These are phyloP conservation scores for Yamadazyma taylorii DNA, from an alignment of 1,139 yeast genomes.

Conservation along the genomic window DNA sequence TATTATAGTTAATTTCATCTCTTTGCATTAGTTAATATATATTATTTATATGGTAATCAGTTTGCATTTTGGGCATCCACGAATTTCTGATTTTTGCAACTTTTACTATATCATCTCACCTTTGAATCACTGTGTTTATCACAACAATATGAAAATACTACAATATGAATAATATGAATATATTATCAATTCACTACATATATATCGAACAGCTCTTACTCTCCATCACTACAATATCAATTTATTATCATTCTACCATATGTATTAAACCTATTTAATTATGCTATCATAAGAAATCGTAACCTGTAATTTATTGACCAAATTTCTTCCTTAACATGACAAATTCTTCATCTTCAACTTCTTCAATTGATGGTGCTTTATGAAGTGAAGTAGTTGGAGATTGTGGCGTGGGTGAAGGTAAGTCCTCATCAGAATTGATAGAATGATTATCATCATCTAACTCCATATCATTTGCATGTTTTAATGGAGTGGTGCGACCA, in stretches of 20 bases:
- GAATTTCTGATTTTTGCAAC: background rate
- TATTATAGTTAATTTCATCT: background rate
- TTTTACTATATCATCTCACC: no score
- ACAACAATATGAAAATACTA: no score
- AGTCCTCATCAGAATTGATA: constrained; percentile 45
- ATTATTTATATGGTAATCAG: no score
- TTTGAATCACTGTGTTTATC: no score
- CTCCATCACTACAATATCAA: background rate
- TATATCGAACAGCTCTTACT: no score
- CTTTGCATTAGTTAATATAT: background rate
- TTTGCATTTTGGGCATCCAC: background rate
- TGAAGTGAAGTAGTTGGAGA: constrained; percentile 16
- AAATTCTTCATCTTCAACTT: constrained; percentile 48
- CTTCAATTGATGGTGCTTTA: constrained; percentile 37
- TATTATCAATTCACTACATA: no score
- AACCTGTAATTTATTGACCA: constrained; percentile 21
- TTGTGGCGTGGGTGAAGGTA: constrained; percentile 20
- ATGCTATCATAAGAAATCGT: background rate
- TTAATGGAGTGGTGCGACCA: constrained; percentile 19
- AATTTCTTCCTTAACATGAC: constrained; percentile 42
- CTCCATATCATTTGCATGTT: constrained; percentile 17
- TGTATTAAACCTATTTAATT: background rate
- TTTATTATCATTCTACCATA: no score
- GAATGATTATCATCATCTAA: constrained; percentile 58
- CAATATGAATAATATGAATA: no score